These are phyloP conservation scores for Cercospora citrullina DNA, from an alignment of 2,329 filamentous ascomycete genomes.

Conservation along the genomic window DNA sequence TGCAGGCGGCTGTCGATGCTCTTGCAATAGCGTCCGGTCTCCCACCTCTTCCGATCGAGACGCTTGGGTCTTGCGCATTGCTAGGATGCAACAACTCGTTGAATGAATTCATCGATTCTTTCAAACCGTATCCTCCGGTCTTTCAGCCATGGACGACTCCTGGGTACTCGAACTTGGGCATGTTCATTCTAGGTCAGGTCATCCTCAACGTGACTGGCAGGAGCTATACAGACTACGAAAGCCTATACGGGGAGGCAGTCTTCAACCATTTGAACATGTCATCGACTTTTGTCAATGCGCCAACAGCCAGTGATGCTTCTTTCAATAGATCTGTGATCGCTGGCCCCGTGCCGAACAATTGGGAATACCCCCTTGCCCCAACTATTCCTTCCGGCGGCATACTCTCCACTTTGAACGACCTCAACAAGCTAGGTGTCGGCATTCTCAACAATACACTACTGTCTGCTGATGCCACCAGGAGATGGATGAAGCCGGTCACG, in stretches of 20 bases:
- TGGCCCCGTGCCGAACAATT: background rate
- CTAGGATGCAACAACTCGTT: background rate
- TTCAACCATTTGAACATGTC: constrained; percentile 28
- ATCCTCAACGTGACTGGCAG: constrained; percentile 43
- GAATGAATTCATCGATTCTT: background rate
- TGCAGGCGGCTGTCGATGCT: background rate
- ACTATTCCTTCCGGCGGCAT: constrained; percentile 11
- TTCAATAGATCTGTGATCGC: background rate
- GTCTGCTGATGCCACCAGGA: constrained; percentile 41
- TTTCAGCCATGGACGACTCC: constrained; percentile 9
- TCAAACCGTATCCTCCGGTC: constrained; percentile 2
- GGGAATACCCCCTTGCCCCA: background rate
- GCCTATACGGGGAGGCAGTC: constrained; percentile 46
- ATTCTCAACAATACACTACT: constrained; percentile 9
- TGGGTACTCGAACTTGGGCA: constrained; percentile 11
- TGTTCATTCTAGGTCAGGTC: constrained; percentile 9
- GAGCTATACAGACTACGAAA: constrained; percentile 45
- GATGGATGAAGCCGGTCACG: constrained; percentile 49
- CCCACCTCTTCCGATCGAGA: background rate
- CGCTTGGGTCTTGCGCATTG: background rate
- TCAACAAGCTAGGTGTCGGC: constrained; percentile 8
- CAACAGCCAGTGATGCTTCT: background rate
- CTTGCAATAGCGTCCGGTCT: background rate
- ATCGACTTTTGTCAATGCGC: constrained; percentile 39
- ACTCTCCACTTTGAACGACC: constrained; percentile 6